These are phyloP conservation scores for Apiotrichum domesticum DNA, from an alignment of 1,284 basidiomycete species.

Conservation along the genomic window DNA sequence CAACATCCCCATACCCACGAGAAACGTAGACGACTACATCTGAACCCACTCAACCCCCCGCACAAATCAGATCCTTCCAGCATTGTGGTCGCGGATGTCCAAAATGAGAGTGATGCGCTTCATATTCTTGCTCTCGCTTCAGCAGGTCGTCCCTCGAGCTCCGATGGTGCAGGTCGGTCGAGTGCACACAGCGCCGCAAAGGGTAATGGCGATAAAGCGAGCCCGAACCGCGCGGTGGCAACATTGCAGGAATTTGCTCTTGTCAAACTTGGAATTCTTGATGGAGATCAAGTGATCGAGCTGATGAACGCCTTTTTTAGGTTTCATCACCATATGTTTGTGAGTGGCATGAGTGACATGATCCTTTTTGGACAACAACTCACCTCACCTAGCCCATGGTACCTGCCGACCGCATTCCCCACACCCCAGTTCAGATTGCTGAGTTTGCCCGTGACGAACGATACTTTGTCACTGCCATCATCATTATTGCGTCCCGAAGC, in stretches of 20 bases:
- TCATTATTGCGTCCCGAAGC: constrained; percentile 47
- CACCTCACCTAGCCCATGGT: constrained; percentile 42
- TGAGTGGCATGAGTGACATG: constrained; percentile 18
- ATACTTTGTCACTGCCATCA: constrained; percentile 45
- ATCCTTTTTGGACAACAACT: not conserved
- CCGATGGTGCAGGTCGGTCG: not conserved
- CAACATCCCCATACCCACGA: constrained; percentile 2
- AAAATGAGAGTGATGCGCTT: constrained; percentile 46
- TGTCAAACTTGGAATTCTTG: constrained; percentile 43
- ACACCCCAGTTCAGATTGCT: constrained; percentile 39
- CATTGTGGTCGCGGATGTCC: constrained; percentile 46
- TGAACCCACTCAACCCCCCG: constrained; percentile 19
- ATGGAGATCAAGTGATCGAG: constrained; percentile 31
- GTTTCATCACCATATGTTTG: constrained; percentile 48
- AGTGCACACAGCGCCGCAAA: no score
- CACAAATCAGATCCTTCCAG: constrained; percentile 29
- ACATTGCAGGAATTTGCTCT: constrained; percentile 41
- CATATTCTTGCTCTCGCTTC: constrained; percentile 45
- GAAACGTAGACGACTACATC: constrained; percentile 30
- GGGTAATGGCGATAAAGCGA: not conserved
- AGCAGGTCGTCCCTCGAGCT: constrained; percentile 13
- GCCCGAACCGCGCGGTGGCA: not conserved
- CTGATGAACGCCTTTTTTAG: constrained; percentile 45
- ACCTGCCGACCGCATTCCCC: constrained; percentile 42
- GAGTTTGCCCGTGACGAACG: constrained; percentile 45